Base-by-base conservation (phyloP, 495 filamentous ascomycete species). In the Penicillium longicatenatum region DNA sequence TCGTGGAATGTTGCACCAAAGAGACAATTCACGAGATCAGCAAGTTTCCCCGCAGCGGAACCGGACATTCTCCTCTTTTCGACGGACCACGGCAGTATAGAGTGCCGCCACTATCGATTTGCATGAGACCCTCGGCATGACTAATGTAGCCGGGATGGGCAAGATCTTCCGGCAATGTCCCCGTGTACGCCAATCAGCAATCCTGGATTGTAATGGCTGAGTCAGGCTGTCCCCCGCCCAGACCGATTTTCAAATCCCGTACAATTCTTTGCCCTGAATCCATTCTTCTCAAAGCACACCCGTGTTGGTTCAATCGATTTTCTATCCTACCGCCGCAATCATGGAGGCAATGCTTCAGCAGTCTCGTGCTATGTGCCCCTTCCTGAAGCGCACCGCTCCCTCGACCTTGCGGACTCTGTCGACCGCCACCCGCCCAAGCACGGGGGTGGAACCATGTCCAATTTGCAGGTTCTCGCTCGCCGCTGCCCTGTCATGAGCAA, bases 401-500 rank as follows among this genome's bases (percentile, higher is more conserved):
- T 85, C 89, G 64, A 89, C 91, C 30, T 85, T 98, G 54, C 92
- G 94, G 57, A 88, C 92, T 54, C 83, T 98, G 58, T 91, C 93
- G 16, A 96, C 92, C 51, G 85, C 91, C 21, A 83, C 89, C 65
- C 82, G 87, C 64, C 77, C 78, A 71, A 73, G 83, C 70, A 77
- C 49, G 89, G 91, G 60, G 93, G 92, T 50, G 91, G 93, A 60
- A 90, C 88, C 72, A 97, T 98, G 86, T 96, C 92, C 64, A 98
- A 97, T 76, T 84, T 98, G 61, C 95, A 97, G 81, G 85, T 94
- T 51, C 83, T 96, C 60, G 94, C 92, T 62, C 89, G 91, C 66
- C 91, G 94, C 65, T 98, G 94, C 85, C 94, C 94, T 55, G 86
- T 98, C 70, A 98, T 98, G 94, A 93, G 92, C 72, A 97, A 97